Base-by-base conservation (phyloP, 2,329 filamentous ascomycete genomes). In the Pseudocercospora ulei region DNA sequence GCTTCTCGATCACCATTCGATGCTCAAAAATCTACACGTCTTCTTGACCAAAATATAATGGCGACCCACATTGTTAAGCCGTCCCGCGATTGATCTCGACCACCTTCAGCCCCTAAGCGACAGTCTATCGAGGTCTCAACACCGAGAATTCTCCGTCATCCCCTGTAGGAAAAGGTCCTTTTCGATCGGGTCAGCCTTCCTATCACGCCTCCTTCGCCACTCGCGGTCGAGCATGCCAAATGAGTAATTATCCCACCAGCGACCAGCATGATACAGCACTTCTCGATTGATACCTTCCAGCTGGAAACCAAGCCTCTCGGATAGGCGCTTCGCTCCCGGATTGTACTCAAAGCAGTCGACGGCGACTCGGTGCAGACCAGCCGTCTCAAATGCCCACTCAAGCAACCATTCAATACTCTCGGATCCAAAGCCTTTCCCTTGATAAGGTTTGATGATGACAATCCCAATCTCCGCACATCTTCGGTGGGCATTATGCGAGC, bases 341-440 rank as follows among this genome's bases (percentile, higher is more conserved):
- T 72, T 73, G 37, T 61, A 72, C 13, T 52, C 60, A 20, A 65
- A 61, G 0, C 63, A 61, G 6, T 53, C 44, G 7, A 72, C 59
- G 3, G 48, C 52, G 9, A 72, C 62, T 5, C 64, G 54, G 44
- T 72, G 68, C 52, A 69, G 47, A 0, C 64, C 65, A 0, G 61
- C 66, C 7, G 56, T 56, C 5, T 54, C 47, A 39, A 72, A 72
- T 0, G 65, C 64, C 62, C 67, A 72, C 18, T 67, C 61, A 8
- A 70, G 46, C 0, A 55, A 58, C 68, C 68, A 73, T 17, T 57
- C 55, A 24, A 72, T 66, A 0, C 65, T 64, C 46, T 72, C 69
- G 5, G 48, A 52, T 0, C 70, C 69, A 41, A 71, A 71, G 0
- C 69, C 67, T 13, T 58, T 44, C 0, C 60, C 55, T 42, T 67